Evolutionary conservation across 805 yeast genomes (phyloP).

Genomic region (Schizosaccharomyces lindneri): DNA sequence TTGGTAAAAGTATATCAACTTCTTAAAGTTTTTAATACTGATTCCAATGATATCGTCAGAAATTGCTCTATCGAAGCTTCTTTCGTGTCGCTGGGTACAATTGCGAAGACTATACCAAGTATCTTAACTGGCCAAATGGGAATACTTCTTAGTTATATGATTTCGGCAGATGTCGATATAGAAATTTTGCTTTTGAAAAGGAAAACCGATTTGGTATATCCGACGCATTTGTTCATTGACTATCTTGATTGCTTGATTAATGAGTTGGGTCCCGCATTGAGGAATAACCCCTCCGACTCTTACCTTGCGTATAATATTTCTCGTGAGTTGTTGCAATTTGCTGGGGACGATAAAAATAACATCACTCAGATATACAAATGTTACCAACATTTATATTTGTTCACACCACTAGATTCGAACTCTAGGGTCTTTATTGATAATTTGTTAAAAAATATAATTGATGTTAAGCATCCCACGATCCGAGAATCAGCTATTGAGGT

Average conservation of each 20-base stretch:
- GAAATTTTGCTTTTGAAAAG: neutral
- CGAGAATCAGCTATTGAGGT: slow-evolving; percentile 26
- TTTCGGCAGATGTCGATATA: neutral
- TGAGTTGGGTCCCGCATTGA: slow-evolving; percentile 32
- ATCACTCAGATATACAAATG: neutral
- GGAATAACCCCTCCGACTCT: slow-evolving; percentile 5
- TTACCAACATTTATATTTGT: neutral
- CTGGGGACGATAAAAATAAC: neutral
- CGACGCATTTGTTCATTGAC: slow-evolving; percentile 14
- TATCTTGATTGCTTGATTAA: slow-evolving; percentile 23
- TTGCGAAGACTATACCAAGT: neutral
- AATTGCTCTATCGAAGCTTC: neutral
- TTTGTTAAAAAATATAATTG: neutral
- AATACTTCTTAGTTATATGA: neutral
- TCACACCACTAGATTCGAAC: neutral
- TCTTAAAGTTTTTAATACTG: neutral
- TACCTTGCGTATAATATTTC: neutral
- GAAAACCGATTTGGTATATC: neutral
- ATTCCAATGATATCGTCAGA: neutral
- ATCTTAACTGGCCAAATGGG: neutral
- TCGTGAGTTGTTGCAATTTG: neutral
- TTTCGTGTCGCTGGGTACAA: neutral
- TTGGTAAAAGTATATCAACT: neutral
- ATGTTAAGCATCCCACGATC: slow-evolving; percentile 5
- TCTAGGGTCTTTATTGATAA: neutral